Evolutionary conservation across 1,139 yeast genomes (phyloP).

Genomic region (Hemisphaericaspora xylanilytica): DNA sequence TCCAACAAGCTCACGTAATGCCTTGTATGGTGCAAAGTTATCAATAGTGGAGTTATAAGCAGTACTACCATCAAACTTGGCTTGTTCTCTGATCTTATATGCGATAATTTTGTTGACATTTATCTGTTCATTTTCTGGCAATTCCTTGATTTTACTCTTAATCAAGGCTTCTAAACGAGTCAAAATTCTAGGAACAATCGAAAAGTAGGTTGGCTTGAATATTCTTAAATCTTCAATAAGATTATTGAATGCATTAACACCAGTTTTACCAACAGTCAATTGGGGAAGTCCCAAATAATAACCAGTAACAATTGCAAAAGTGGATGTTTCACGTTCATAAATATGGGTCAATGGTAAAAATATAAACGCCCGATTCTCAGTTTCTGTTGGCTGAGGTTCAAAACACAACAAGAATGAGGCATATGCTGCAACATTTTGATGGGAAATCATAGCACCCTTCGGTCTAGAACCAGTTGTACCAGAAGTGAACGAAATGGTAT

Average conservation of each 20-base stretch:
- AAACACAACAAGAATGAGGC: slow-evolving; percentile 22
- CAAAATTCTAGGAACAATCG: slow-evolving; percentile 34
- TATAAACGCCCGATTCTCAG: slow-evolving; percentile 20
- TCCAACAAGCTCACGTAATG: slow-evolving; percentile 29
- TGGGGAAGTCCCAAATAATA: slow-evolving; percentile 45
- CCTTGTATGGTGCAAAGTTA: slow-evolving; percentile 23
- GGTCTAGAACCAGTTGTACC: slow-evolving; percentile 68
- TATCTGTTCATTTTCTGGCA: slow-evolving; percentile 16
- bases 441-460: slow-evolving; percentile 63
- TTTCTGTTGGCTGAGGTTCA: slow-evolving; percentile 15
- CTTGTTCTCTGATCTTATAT: slow-evolving; percentile 26
- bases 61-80: slow-evolving; percentile 23
- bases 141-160: slow-evolving; percentile 30
- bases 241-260: slow-evolving; percentile 14
- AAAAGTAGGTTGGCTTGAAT: slow-evolving; percentile 32
- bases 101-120: slow-evolving; percentile 19
- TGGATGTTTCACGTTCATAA: slow-evolving; percentile 33
- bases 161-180: slow-evolving; percentile 38
- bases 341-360: slow-evolving; percentile 40
- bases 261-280: slow-evolving; percentile 17
- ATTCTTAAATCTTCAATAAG: slow-evolving; percentile 29
- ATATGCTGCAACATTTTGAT: slow-evolving; percentile 49
- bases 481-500: slow-evolving; percentile 70
- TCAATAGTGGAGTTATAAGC: slow-evolving; percentile 26
- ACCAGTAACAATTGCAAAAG: slow-evolving; percentile 32